Base-by-base conservation (phyloP, 306 rosid genomes). In the Ceratonia siliqua region DNA sequence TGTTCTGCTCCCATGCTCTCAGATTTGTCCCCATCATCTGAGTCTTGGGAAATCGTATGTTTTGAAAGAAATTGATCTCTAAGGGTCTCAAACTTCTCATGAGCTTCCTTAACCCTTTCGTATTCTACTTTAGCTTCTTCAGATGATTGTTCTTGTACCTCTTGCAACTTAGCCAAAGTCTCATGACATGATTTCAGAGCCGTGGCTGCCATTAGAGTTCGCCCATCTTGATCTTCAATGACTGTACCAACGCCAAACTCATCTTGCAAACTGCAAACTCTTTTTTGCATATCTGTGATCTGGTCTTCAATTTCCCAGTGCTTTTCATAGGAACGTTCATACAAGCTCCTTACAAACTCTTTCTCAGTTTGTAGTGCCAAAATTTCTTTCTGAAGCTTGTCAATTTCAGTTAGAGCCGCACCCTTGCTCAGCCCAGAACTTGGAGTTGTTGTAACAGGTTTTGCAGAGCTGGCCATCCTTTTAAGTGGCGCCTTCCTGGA, bases 301-400 rank as follows among this genome's bases (percentile, higher is more conserved):
- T 82, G 76, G 27, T 74, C 79, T 70, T 95, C 99, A 5, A 95
- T 86, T 18, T 87, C 91, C 97, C 93, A 92, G 54, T 87, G 89
- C 79, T 88, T 90, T 12, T 86, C 85, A 4, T 89, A 86, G 14
- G 89, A 86, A 3, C 85, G 85, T 12, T 92, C 96, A 5, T 87
- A 90, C 78, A 90, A 74, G 64, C 91, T 86, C 85, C 91, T 90
- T n/a, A 89, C 98, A n/a, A 95, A 95, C 84, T 95, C 99, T 84
- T 89, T 90, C 81, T 92, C 99, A 1, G 99, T 95, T 80, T 95
- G 97, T 2, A 87, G 50, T 1, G 79, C 85, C 80, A 92, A 75
- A 33, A 89, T 95, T 1, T 87, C 97, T 71, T 95, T 95, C 59
- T 89, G 98, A 46, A 92, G 82, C 69, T 49, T 87, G 76, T 90